A percentile compares a stretch with the other conserved stretches of the same genome.
These are phyloP conservation scores for Yamadazyma oceani DNA, from an alignment of 1,139 yeast species.

Conservation along the genomic window DNA sequence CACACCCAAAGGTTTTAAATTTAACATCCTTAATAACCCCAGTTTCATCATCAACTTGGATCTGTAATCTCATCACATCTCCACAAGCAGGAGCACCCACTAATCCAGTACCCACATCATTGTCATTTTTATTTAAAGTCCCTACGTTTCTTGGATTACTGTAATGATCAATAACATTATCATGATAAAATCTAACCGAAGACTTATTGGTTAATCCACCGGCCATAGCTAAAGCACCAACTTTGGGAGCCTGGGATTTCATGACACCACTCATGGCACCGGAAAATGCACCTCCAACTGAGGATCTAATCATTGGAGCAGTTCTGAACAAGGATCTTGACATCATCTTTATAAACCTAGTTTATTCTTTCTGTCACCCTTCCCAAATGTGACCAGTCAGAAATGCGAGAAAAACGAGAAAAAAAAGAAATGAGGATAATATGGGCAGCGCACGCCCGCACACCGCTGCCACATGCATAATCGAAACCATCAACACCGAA, in stretches of 20 bases:
- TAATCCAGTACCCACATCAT: slow-evolving; percentile 92
- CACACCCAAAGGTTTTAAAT: slow-evolving; percentile 98
- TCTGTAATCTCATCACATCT: slow-evolving; percentile 96
- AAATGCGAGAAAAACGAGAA: not conserved
- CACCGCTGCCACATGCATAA: no score
- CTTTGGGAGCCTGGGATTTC: not conserved
- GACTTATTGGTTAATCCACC: not conserved
- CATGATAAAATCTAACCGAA: slow-evolving; percentile 52
- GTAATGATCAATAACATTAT: slow-evolving; percentile 87
- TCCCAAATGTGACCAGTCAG: no score
- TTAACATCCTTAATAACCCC: slow-evolving; percentile 94
- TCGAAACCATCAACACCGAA: no score
- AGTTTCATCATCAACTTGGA: slow-evolving; percentile 84
- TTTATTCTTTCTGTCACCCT: not conserved
- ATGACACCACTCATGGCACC: not conserved
- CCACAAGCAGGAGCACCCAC: slow-evolving; percentile 99
- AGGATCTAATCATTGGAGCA: no score
- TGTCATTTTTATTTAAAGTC: slow-evolving; percentile 72
- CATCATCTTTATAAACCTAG: not conserved
- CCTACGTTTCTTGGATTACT: slow-evolving; percentile 97
- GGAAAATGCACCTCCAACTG: not conserved
- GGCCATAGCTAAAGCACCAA: not conserved
- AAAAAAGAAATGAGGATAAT: no score
- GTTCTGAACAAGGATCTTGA: no score
- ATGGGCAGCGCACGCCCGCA: slow-evolving; percentile 1